Evolutionary conservation across 2,329 filamentous ascomycete species (phyloP).

Genomic region (Pseudogymnoascus sp.): DNA sequence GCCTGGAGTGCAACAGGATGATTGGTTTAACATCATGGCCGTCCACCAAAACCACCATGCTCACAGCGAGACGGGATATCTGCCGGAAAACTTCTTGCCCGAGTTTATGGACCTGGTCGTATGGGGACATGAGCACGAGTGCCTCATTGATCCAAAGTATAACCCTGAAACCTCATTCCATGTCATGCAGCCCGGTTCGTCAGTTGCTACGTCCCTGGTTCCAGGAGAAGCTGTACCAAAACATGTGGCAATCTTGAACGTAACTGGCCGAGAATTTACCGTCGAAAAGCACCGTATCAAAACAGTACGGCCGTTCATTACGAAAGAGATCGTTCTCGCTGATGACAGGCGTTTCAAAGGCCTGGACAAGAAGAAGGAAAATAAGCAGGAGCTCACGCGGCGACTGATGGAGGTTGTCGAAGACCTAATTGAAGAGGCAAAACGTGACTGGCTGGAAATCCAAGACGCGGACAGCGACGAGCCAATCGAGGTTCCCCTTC

Average conservation of each 20-base stretch:
- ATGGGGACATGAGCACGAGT: slow-evolving; percentile 98
- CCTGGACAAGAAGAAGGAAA: slow-evolving; percentile 75
- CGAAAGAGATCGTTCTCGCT: slow-evolving; percentile 70
- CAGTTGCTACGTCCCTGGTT: slow-evolving; percentile 86
- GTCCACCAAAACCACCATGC: slow-evolving; percentile 96
- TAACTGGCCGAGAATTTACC: slow-evolving; percentile 77
- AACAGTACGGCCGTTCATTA: slow-evolving; percentile 84
- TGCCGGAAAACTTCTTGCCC: slow-evolving; percentile 88
- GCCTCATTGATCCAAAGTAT: slow-evolving; percentile 72
- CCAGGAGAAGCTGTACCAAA: slow-evolving; percentile 87
- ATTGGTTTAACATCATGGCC: slow-evolving; percentile 95
- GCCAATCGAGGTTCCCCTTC: slow-evolving; percentile 60
- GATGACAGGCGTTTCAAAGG: slow-evolving; percentile 71
- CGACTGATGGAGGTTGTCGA: slow-evolving; percentile 74
- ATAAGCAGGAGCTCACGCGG: slow-evolving; percentile 71
- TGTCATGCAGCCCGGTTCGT: slow-evolving; percentile 96
- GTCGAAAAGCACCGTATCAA: slow-evolving; percentile 78
- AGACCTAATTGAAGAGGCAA: slow-evolving; percentile 80
- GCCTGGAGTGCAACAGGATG: slow-evolving; percentile 68
- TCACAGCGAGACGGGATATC: slow-evolving; percentile 84
- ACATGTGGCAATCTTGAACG: slow-evolving; percentile 77
- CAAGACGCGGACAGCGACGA: slow-evolving; percentile 59
- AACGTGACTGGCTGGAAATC: slow-evolving; percentile 70
- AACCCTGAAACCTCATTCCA: slow-evolving; percentile 89
- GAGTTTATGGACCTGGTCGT: slow-evolving; percentile 86